Base-by-base conservation (phyloP, 2,329 filamentous ascomycete species). In the Grosmannia clavigera region DNA sequence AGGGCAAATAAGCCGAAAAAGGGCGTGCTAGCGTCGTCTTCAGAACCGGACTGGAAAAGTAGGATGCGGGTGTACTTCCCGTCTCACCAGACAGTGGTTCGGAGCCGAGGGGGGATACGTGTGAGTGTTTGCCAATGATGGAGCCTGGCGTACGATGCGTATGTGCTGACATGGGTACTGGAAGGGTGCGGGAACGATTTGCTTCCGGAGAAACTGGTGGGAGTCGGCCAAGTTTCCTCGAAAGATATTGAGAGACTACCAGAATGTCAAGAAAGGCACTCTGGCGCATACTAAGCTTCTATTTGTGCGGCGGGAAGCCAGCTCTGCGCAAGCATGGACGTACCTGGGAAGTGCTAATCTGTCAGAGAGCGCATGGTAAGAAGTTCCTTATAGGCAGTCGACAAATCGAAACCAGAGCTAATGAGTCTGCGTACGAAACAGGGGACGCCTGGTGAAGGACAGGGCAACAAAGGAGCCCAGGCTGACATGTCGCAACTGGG, bases 271-370 rank as follows among this genome's bases (percentile, higher is more conserved):
- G 43, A 66, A 73, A 3, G 88, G 90, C 0, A 70, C 96, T 27
- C 75, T 99, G 63, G 89, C 95, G 76, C 94, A 99, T 72, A 95
- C 84, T 73, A 99, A 99, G 75, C 77, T 90, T 65, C 74, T 84
- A 59, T 75, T 82, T 58, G 80, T 81, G 29, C 74, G 75, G 22
- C 65, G 52, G 35, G 48, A 40, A 6, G 22, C 43, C 19, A 46
- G 2, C 43, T 46, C 43, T 46, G 43, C 19, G 7, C 29, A 14
- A 5, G 16, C 25, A 29, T 97, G 90, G 86, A 86, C 81, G 2
- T 97, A 97, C 68, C 74, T 96, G 46, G 94, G 94, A 19, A 95
- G 90, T 66, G 90, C 90, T 9, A 99, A 99, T 72, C 74, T 96
- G 33, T 95, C 91, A 0, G 91, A 96, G 72, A 92, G 88, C 70